phyloP scores from a whole-genome alignment of 495 filamentous ascomycete species.

The Delitschia confertaspora region DNA sequence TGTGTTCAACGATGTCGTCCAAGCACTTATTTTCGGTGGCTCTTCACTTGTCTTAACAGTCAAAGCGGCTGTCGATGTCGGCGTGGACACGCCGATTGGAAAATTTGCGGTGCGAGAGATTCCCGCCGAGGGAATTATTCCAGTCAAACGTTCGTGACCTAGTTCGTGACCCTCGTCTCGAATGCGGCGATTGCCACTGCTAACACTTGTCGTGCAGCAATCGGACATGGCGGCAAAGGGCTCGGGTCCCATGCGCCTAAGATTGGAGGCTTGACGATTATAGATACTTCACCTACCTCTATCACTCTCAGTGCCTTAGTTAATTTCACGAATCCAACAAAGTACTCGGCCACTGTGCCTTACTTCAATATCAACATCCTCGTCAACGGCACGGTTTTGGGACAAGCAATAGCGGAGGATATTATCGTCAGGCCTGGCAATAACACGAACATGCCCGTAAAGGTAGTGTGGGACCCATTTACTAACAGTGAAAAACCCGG shows the following conservation, averaged over 20 bases:
- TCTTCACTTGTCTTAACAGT: slow-evolving; percentile 56
- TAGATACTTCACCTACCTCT: slow-evolving; percentile 58
- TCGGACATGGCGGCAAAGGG: slow-evolving; percentile 35
- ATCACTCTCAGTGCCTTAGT: slow-evolving; percentile 58
- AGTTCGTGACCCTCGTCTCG: slow-evolving; percentile 39
- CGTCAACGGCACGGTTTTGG: slow-evolving; percentile 64
- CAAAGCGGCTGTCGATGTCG: slow-evolving; percentile 73
- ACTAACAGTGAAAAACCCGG: slow-evolving; percentile 51
- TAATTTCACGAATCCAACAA: slow-evolving; percentile 83
- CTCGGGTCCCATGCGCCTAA: slow-evolving; percentile 49
- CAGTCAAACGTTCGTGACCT: slow-evolving; percentile 58
- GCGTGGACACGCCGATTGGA: slow-evolving; percentile 70
- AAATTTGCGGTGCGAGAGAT: slow-evolving; percentile 68
- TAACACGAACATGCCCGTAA: slow-evolving; percentile 62
- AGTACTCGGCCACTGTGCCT: slow-evolving; percentile 71
- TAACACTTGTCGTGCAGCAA: slow-evolving; percentile 33
- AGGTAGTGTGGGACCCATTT: slow-evolving; percentile 63
- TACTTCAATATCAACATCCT: slow-evolving; percentile 66
- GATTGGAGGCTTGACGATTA: slow-evolving; percentile 55
- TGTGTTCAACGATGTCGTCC: slow-evolving; percentile 65
- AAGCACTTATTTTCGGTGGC: slow-evolving; percentile 63
- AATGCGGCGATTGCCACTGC: slow-evolving; percentile 25
- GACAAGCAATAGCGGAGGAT: slow-evolving; percentile 57
- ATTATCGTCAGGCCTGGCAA: slow-evolving; percentile 54
- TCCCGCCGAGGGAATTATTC: slow-evolving; percentile 74